These are phyloP conservation scores for Biscogniauxia marginata DNA, from an alignment of 2,329 filamentous ascomycete genomes.

Conservation along the genomic window DNA sequence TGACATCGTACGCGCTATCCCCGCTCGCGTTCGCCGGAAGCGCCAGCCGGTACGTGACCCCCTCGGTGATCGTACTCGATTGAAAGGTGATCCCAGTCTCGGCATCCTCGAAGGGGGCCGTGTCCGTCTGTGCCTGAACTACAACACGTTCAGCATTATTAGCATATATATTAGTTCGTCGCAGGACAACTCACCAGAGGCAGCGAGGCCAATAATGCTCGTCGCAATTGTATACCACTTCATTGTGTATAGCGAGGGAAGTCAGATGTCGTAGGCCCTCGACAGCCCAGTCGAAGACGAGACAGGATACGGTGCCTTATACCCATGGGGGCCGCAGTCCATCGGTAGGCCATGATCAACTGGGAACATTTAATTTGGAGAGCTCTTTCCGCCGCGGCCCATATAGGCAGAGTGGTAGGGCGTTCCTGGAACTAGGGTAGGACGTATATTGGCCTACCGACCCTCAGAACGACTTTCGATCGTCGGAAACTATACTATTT, in stretches of 20 bases:
- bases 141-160: neutral
- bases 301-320: constrained; percentile 10
- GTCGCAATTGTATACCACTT: constrained; percentile 29
- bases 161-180: constrained; percentile 1
- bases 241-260: constrained; percentile 15
- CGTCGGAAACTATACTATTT: constrained; percentile 3
- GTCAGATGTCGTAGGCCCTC: neutral
- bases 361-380: constrained; percentile 21
- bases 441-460: constrained; percentile 11
- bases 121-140: constrained; percentile 35
- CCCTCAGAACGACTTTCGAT: constrained; percentile 14
- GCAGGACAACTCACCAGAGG: constrained; percentile 28
- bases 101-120: constrained; percentile 33
- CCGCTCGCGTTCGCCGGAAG: constrained; percentile 32
- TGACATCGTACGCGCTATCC: constrained; percentile 36
- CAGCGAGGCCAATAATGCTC: constrained; percentile 29
- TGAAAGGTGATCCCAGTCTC: constrained; percentile 45
- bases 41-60: constrained; percentile 31
- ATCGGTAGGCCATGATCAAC: constrained; percentile 14
- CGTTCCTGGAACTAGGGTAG: constrained; percentile 7
- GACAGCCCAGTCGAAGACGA: neutral
- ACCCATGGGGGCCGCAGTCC: constrained; percentile 8
- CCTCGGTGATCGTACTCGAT: constrained; percentile 38
- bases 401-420: constrained; percentile 16
- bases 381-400: constrained; percentile 15